These are phyloP conservation scores for Chrysoporthe puriensis DNA, from an alignment of 2,329 filamentous ascomycete species.

Conservation along the genomic window DNA sequence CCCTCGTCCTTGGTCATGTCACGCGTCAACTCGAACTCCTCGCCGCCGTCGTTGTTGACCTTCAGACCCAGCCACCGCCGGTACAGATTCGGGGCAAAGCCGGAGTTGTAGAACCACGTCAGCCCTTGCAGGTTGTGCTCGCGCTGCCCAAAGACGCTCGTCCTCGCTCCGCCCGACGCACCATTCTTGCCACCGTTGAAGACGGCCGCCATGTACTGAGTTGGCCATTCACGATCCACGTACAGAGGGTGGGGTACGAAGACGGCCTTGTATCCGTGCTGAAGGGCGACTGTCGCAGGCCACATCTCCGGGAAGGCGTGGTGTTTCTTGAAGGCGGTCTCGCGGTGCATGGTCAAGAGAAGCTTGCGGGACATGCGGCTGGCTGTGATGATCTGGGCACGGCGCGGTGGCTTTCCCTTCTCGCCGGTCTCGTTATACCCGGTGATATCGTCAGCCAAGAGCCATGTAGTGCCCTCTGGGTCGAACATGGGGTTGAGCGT, in stretches of 20 bases:
- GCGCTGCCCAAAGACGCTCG: constrained; percentile 77
- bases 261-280: constrained; percentile 92
- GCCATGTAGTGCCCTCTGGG: constrained; percentile 84
- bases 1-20: constrained; percentile 55
- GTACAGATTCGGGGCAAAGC: constrained; percentile 82
- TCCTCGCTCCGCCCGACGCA: constrained; percentile 72
- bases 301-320: constrained; percentile 97
- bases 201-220: constrained; percentile 73
- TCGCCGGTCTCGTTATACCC: constrained; percentile 71
- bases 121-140: constrained; percentile 88
- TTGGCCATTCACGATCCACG: constrained; percentile 85
- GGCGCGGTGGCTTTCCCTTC: constrained; percentile 67
- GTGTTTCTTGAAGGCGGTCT: constrained; percentile 82
- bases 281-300: constrained; percentile 83
- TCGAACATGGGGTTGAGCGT: constrained; percentile 92
- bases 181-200: constrained; percentile 82
- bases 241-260: constrained; percentile 89
- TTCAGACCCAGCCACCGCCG: constrained; percentile 82
- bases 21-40: constrained; percentile 69
- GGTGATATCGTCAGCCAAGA: constrained; percentile 80
- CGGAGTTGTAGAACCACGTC: constrained; percentile 90
- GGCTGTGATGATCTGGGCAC: constrained; percentile 87
- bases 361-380: constrained; percentile 81
- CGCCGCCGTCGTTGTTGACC: constrained; percentile 78
- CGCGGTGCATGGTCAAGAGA: constrained; percentile 84